phyloP scores from a whole-genome alignment of 495 filamentous ascomycete genomes.

The Talaromyces stipitatus region DNA sequence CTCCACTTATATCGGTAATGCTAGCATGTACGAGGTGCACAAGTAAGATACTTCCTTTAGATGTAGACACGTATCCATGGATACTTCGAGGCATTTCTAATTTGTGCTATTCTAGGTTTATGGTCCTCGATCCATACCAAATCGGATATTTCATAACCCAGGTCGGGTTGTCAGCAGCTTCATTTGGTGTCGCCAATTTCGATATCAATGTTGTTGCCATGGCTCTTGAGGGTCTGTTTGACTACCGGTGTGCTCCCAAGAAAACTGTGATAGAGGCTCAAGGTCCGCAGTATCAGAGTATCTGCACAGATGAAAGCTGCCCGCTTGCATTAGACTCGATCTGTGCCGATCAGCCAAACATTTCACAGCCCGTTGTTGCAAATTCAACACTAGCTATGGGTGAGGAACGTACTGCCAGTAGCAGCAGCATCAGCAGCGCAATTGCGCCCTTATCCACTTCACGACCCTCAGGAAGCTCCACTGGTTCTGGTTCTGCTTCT shows the following conservation, averaged over 20 bases:
- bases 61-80: background rate
- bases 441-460: background rate
- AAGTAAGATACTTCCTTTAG: conserved; percentile 18
- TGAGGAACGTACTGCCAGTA: conserved; percentile 7
- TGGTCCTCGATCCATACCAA: conserved; percentile 40
- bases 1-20: conserved; percentile 31
- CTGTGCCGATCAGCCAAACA: conserved; percentile 10
- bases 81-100: background rate
- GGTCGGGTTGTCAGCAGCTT: conserved; percentile 39
- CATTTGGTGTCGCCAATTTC: conserved; percentile 39
- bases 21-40: conserved; percentile 42
- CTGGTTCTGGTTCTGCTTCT: background rate
- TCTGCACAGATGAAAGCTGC: conserved; percentile 33
- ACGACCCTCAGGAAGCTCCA: background rate
- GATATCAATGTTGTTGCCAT: background rate
- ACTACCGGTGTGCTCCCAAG: conserved; percentile 31
- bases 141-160: conserved; percentile 48
- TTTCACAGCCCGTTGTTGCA: conserved; percentile 9
- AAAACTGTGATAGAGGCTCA: conserved; percentile 16
- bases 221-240: conserved; percentile 35
- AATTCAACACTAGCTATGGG: conserved; percentile 12
- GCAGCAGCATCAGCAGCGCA: background rate
- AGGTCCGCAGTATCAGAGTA: conserved; percentile 33
- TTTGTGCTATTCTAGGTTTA: conserved; percentile 31
- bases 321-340: conserved; percentile 21